Base-by-base conservation (phyloP, 1,139 yeast species). In the Debaryomycetaceae sp. region DNA sequence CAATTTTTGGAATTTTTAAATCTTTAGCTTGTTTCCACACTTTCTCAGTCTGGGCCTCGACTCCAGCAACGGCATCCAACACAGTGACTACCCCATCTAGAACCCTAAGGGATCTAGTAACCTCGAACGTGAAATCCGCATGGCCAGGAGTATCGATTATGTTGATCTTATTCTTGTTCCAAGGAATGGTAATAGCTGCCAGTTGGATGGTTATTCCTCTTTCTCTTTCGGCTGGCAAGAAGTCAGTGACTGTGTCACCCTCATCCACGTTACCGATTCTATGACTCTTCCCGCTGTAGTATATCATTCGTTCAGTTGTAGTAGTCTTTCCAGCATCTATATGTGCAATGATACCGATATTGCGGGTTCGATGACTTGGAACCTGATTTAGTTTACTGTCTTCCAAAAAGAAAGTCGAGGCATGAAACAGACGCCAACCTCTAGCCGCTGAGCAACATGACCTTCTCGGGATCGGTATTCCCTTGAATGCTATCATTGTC, bases 121-220 rank as follows among this genome's bases (percentile, higher is more conserved):
- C 99, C 63, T 93, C 99, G 62, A 91, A 93, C 0, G 96, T 87
- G 61, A 93, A 93, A 63, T 93, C 99, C 0, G 97, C 98, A 65
- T 93, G 99, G 0, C 99, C 99, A 1, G 99, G 99, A 0, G 99
- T 91, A 61, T 93, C 99, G 23, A 93, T 89, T 43, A 93, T 74
- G 60, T 93, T 93, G 56, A 95, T 83, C 52, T 81, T 81, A 56
- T 82, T 80, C 14, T 68, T 65, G 49, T 83, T 83, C 98, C 99
- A 93, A 34, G 89, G 85, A 47, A 95, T 79, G 0, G 97, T 82
- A 39, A 91, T 90, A 0, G 99, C 98, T 0, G 99, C 99, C 63
- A 95, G 87, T 57, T 91, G 97, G 56, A 93, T 93, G 0, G 99
- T 93, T 49, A 93, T 93, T 1, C 99, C 99, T 50, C 99, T 73